Conservation (phyloP, 1,284 basidiomycete genomes). For the Ceratobasidium sp. region DNA sequence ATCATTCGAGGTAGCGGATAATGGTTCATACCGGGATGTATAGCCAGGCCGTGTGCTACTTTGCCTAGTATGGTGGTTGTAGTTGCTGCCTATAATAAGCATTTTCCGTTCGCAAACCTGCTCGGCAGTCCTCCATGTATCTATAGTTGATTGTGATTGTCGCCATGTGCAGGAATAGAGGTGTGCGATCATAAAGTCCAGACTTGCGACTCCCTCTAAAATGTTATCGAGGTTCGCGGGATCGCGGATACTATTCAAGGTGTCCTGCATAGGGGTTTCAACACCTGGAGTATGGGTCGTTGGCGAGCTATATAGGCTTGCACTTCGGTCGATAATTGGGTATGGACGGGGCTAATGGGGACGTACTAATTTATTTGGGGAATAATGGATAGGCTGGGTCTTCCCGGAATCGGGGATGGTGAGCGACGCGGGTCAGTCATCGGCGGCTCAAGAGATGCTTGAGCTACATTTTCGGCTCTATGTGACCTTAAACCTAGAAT, state of each 20-base stretch:
- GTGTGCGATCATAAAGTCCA: neutral
- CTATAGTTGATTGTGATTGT: neutral
- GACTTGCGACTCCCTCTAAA: neutral
- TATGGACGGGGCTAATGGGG: no score
- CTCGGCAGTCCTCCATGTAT: conserved; percentile 9
- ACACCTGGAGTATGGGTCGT: neutral
- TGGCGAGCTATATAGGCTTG: neutral
- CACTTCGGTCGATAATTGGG: no score
- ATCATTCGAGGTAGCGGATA: neutral
- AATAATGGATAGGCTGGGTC: no score
- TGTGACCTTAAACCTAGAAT: no score
- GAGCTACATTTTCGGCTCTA: no score
- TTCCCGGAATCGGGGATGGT: no score
- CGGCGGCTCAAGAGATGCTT: no score
- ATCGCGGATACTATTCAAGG: neutral
- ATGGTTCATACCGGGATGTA: neutral
- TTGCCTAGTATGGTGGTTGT: neutral
- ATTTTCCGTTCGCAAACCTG: conserved; percentile 11
- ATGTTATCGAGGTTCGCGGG: neutral
- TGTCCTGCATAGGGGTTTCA: neutral
- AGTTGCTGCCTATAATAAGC: conserved; percentile 33
- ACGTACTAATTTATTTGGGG: no score
- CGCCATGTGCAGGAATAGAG: neutral
- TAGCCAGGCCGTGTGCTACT: neutral
- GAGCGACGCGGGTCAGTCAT: no score